Evolutionary conservation across 2,329 filamentous ascomycete species (phyloP).

Genomic region (Arthrobotrys sinensis): DNA sequence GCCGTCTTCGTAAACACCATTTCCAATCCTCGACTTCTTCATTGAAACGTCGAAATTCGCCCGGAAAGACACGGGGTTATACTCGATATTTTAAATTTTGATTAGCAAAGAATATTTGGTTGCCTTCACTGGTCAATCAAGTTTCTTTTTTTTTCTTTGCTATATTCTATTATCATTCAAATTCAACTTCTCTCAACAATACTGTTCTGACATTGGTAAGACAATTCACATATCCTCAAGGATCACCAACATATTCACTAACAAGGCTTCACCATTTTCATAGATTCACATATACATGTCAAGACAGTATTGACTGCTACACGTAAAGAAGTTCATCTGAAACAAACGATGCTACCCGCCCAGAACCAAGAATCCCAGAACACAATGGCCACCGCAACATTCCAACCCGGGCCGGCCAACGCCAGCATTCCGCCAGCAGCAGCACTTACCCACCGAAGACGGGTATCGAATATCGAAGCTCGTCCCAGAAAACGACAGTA

Average conservation of each 20-base stretch:
- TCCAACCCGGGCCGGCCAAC: conserved; percentile 52
- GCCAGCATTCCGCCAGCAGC: conserved; percentile 57
- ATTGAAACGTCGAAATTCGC: conserved; percentile 57
- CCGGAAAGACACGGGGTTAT: conserved; percentile 20
- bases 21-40: conserved; percentile 48
- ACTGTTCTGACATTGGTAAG: conserved; percentile 42
- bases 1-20: conserved; percentile 6
- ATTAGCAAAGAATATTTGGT: conserved; percentile 35
- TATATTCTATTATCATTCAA: conserved; percentile 1
- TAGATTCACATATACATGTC: conserved; percentile 36
- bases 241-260: conserved; percentile 23
- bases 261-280: conserved; percentile 6
- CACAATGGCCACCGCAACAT: conserved; percentile 60
- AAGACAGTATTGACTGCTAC: conserved; percentile 17
- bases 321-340: conserved; percentile 36
- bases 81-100: conserved; percentile 14
- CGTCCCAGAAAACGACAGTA: conserved; percentile 55
- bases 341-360: conserved; percentile 58
- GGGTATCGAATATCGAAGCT: conserved; percentile 54
- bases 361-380: conserved; percentile 60
- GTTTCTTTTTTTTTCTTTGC: conserved; percentile 14
- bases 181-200: conserved; percentile 17
- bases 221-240: conserved; percentile 32
- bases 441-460: conserved; percentile 51
- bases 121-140: conserved; percentile 55